A percentile compares a stretch with the other conserved stretches of the same genome.
phyloP scores from a whole-genome alignment of 2,329 filamentous ascomycete species.

The Trematosphaeria pertusa region DNA sequence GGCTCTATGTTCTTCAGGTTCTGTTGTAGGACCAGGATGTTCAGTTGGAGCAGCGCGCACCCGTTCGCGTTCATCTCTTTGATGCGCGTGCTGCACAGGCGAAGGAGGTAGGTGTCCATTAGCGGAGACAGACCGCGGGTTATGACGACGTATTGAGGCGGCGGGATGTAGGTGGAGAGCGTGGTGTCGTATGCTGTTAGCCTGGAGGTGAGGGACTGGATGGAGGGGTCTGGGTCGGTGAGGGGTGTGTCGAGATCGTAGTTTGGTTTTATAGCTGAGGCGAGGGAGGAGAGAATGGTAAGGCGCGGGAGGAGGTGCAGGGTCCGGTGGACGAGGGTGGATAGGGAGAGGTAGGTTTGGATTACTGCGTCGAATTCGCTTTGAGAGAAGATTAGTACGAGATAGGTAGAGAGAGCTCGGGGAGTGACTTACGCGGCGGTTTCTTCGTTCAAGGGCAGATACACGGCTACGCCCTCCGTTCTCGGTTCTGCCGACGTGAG shows the following conservation, averaged over 20 bases:
- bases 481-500: slow-evolving; percentile 60
- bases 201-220: slow-evolving; percentile 83
- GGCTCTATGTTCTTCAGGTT: slow-evolving; percentile 93
- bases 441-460: slow-evolving; percentile 86
- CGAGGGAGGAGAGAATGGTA: slow-evolving; percentile 81
- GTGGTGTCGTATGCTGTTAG: slow-evolving; percentile 90
- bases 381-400: slow-evolving; percentile 15
- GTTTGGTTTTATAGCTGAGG: slow-evolving; percentile 56
- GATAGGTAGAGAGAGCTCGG: neutral
- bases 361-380: slow-evolving; percentile 88
- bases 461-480: slow-evolving; percentile 71
- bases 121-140: slow-evolving; percentile 77
- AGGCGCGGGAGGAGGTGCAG: slow-evolving; percentile 89
- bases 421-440: slow-evolving; percentile 71
- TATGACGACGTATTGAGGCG: slow-evolving; percentile 73
- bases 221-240: slow-evolving; percentile 77
- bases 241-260: slow-evolving; percentile 72
- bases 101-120: slow-evolving; percentile 78
- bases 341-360: slow-evolving; percentile 81
- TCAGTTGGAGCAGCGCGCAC: slow-evolving; percentile 86
- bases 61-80: slow-evolving; percentile 85
- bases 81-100: slow-evolving; percentile 68
- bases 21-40: slow-evolving; percentile 93
- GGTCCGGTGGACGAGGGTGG: slow-evolving; percentile 78
- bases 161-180: slow-evolving; percentile 73